Evolutionary conservation across 495 filamentous ascomycete species (phyloP).

Genomic region (Penicillium steckii): DNA sequence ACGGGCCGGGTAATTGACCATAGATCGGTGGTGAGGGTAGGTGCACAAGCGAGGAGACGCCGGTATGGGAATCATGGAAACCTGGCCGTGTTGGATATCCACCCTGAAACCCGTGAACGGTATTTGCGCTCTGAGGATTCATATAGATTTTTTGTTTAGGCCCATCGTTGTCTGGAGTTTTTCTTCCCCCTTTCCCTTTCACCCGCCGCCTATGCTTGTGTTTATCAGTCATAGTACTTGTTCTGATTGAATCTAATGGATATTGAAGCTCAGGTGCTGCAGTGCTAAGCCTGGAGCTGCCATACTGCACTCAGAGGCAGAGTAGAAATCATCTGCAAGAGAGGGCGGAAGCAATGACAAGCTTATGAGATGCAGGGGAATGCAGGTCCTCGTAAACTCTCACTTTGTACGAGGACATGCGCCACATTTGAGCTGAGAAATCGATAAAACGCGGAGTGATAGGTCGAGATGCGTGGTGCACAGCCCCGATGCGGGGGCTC

Average conservation of each 20-base stretch:
- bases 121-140: neutral
- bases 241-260: neutral
- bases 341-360: neutral
- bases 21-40: neutral
- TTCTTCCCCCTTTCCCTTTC: neutral
- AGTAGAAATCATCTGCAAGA: neutral
- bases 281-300: neutral
- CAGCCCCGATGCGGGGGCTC: constrained; percentile 2
- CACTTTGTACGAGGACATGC: constrained; percentile 1
- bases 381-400: constrained; percentile 2
- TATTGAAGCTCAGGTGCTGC: neutral
- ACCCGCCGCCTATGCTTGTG: neutral
- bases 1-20: neutral
- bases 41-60: neutral
- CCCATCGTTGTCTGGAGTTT: neutral
- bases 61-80: neutral
- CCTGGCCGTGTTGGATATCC: neutral
- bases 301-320: neutral
- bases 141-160: neutral
- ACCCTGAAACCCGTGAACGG: neutral
- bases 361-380: constrained; percentile 2
- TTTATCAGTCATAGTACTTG: neutral
- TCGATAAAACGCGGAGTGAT: neutral
- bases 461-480: neutral
- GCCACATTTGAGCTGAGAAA: constrained; percentile 3